Base-by-base conservation (phyloP, 441 rosid genomes). In the Capsella rubella region DNA sequence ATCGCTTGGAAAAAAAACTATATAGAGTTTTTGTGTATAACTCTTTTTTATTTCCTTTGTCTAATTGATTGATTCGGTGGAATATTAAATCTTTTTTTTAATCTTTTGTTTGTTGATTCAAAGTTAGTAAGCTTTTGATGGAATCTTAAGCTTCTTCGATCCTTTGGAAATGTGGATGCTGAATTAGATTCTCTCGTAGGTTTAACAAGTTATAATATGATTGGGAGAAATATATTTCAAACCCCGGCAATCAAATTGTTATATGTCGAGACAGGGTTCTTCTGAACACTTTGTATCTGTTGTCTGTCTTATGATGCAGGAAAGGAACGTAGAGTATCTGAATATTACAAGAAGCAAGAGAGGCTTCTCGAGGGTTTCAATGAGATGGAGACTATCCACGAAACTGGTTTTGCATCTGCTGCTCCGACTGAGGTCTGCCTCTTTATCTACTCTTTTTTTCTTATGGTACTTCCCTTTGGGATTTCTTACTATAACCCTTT, bases 331-430 rank as follows among this genome's bases (percentile, higher is more conserved):
- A 81, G 75, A 82, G 84, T 88, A 16, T 79, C 86, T 3, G 86
- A 84, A 73, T 87, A 88, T 58, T 88, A 88, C 81, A 85, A 84
- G 79, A 82, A 83, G 82, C 93, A 88, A 71, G 89, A 82, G 65
- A 86, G 79, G 77, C 87, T 88, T 15, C 87, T 88, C 21, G 84
- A 78, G 53, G 86, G 87, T 39, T 86, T 78, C 64, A 81, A 76
- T 60, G 93, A 88, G 56, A 84, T 88, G 89, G 87, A 88, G 64
- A 55, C 83, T 25, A 78, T 88, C 50, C 75, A 78, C 3, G 87
- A 86, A 64, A 43, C 63, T 14, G 87, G 86, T 59, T 40, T 55
- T 54, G 67, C 77, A 55, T 77, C 89, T 59, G 85, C 53, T 50
- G 74, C 62, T 42, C 85, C 81, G 37, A 79, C 89, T 3, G 87